These are phyloP conservation scores for Candida odintsovae DNA, from an alignment of 805 yeast genomes.

Conservation along the genomic window DNA sequence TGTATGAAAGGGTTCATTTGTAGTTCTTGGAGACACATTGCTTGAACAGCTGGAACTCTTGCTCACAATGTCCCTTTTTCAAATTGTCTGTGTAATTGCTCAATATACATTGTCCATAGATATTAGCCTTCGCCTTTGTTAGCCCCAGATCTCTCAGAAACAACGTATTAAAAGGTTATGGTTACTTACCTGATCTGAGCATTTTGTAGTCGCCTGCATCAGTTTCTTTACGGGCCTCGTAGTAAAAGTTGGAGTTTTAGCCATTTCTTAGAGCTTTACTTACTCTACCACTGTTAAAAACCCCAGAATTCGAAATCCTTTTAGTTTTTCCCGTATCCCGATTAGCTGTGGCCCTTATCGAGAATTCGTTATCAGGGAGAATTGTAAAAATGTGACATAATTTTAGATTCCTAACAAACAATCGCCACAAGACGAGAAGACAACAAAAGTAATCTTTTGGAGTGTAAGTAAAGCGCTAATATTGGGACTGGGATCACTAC, in stretches of 20 bases:
- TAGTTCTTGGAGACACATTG: slow-evolving; percentile 37
- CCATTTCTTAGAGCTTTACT: not conserved
- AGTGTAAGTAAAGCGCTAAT: not conserved
- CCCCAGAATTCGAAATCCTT: not conserved
- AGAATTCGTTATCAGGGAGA: not conserved
- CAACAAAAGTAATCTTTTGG: not conserved
- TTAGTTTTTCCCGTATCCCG: not conserved
- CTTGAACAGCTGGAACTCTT: slow-evolving; percentile 45
- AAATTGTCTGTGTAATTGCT: slow-evolving; percentile 40
- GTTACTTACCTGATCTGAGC: slow-evolving; percentile 25
- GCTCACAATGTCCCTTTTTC: slow-evolving; percentile 44
- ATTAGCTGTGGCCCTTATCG: not conserved
- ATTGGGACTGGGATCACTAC: not conserved
- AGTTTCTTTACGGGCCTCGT: slow-evolving; percentile 39
- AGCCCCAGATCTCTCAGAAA: not conserved
- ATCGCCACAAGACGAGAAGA: not conserved
- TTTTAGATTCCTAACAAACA: not conserved
- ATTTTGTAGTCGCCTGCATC: slow-evolving; percentile 33
- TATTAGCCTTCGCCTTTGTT: slow-evolving; percentile 27
- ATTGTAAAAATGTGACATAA: not conserved
- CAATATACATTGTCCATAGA: slow-evolving; percentile 53
- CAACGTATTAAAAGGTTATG: slow-evolving; percentile 1
- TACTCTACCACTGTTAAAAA: not conserved
- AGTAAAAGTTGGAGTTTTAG: slow-evolving; percentile 6
- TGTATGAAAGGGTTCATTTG: too few relatives aligned